phyloP scores from a whole-genome alignment of 257 asterid genomes.

The Solanum clarkiae region DNA sequence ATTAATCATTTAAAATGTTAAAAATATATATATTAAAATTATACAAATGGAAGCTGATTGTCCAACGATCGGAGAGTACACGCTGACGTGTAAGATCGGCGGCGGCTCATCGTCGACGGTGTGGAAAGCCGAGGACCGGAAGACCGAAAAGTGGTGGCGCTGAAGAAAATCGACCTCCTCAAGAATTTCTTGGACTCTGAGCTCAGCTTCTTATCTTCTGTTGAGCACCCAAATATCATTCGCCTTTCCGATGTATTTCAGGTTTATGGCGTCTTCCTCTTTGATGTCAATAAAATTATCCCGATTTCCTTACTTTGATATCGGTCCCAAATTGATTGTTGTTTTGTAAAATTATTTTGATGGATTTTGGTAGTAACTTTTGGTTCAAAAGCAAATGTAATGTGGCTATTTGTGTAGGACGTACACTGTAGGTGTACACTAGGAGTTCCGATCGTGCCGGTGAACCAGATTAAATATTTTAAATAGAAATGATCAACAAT shows the following conservation, averaged over 20 bases:
- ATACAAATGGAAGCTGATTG: background rate
- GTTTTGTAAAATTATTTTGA: no score
- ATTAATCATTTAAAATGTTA: no score
- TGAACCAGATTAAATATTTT: background rate
- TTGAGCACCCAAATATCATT: constrained; percentile 44
- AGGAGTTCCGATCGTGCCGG: background rate
- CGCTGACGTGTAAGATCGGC: constrained; percentile 19
- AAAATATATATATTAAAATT: no score
- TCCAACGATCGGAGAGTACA: constrained; percentile 11
- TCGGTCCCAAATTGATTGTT: background rate
- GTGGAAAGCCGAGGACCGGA: constrained; percentile 35
- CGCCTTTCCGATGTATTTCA: constrained; percentile 31
- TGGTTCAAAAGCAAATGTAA: background rate
- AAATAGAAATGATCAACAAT: no score
- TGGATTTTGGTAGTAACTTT: background rate
- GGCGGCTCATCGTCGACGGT: constrained; percentile 25
- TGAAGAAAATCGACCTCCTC: constrained; percentile 23
- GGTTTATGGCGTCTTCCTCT: constrained; percentile 9
- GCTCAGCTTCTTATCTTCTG: constrained; percentile 38
- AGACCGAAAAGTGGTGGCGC: constrained; percentile 25
- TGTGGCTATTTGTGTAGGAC: background rate
- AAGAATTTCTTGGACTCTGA: constrained; percentile 39
- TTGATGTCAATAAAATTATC: background rate
- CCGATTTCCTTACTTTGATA: background rate
- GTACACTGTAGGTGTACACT: background rate